A percentile compares a stretch with the other conserved stretches of the same genome.
Evolutionary conservation across 192 early-diverging fungal species (phyloP).

Genomic region (Dimargaris verticillata): DNA sequence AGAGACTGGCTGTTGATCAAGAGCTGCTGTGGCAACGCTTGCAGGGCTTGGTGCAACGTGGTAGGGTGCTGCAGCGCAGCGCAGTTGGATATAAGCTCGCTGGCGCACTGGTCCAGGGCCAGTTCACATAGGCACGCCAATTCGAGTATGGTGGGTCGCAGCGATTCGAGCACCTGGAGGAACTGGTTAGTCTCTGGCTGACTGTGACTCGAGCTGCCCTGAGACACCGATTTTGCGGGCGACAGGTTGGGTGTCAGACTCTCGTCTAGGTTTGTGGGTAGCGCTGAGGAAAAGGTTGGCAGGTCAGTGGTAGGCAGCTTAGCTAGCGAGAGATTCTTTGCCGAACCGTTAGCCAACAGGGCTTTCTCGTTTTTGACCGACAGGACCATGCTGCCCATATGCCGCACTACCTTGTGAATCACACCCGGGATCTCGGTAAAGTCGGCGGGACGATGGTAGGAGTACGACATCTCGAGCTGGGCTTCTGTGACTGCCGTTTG

Average conservation of each 20-base stretch:
- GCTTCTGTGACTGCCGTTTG: neutral
- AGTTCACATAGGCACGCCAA: neutral
- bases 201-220: too few species aligned
- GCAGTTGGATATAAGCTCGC: neutral
- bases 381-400: neutral
- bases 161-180: neutral
- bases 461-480: conserved; percentile 5
- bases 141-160: neutral
- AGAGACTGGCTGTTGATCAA: neutral
- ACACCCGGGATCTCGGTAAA: neutral
- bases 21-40: neutral
- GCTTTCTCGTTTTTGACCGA: neutral
- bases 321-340: too few species aligned
- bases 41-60: neutral
- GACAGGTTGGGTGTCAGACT: too few species aligned
- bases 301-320: too few species aligned
- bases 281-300: too few species aligned
- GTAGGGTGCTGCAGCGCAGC: neutral
- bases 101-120: neutral
- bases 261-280: too few species aligned
- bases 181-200: neutral
- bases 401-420: neutral
- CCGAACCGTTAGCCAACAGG: neutral
- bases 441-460: neutral
- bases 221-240: too few species aligned